Conservation (phyloP, 2,329 filamentous ascomycete species). For the Penicillium sp. region DNA sequence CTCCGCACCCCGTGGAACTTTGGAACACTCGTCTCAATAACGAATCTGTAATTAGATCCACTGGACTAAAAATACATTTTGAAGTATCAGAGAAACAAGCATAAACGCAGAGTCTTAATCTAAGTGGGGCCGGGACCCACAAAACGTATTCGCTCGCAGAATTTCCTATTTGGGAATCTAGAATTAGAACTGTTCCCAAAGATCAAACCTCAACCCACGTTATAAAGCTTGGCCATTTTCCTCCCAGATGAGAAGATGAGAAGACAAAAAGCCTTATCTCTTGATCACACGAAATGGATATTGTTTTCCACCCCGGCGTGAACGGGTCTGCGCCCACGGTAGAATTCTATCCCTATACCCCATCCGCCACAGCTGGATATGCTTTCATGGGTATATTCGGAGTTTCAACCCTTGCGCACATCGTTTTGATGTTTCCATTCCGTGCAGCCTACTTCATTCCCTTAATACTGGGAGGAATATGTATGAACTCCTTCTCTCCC, state of each 20-base stretch:
- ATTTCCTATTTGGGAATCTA: conserved; percentile 25
- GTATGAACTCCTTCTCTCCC: conserved; percentile 23
- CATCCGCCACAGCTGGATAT: conserved; percentile 35
- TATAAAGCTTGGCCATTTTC: background rate
- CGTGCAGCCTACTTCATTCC: conserved; percentile 41
- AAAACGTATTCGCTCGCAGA: conserved; percentile 32
- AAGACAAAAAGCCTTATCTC: background rate
- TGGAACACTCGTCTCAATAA: too few species aligned
- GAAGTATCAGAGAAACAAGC: background rate
- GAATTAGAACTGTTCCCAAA: background rate
- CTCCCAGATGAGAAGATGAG: background rate
- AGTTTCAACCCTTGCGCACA: conserved; percentile 30
- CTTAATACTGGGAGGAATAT: conserved; percentile 38
- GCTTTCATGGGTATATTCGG: conserved; percentile 40
- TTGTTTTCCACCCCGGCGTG: conserved; percentile 31
- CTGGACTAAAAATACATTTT: background rate
- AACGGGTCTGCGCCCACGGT: conserved; percentile 34
- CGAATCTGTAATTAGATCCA: background rate
- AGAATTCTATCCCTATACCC: conserved; percentile 41
- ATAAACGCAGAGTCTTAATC: background rate
- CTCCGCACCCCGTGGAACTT: too few species aligned
- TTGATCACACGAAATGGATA: conserved; percentile 27
- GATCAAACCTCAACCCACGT: background rate
- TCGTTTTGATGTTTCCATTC: conserved; percentile 33
- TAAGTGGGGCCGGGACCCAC: conserved; percentile 3